These are phyloP conservation scores for Populus hybrid DNA, from an alignment of 441 rosid genomes.

Conservation along the genomic window DNA sequence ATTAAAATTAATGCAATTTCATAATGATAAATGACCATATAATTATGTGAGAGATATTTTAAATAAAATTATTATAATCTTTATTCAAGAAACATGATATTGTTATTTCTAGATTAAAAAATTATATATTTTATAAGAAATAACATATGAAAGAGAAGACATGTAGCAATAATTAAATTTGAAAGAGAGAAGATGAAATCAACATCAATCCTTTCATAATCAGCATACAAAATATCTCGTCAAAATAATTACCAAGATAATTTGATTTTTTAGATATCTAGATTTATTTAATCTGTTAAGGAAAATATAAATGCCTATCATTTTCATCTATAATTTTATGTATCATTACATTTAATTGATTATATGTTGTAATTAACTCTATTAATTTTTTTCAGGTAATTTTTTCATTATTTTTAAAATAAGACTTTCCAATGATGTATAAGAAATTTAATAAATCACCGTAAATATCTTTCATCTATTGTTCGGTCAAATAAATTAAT, in stretches of 20 bases:
- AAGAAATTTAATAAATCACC: not conserved
- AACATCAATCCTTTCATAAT: not conserved
- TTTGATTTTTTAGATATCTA: no score
- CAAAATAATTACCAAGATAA: not conserved
- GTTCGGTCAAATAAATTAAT: no score
- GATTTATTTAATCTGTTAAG: not conserved
- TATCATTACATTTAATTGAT: not conserved
- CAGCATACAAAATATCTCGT: not conserved
- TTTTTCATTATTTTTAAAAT: no score
- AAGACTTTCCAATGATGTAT: not conserved
- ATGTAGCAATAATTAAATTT: no score
- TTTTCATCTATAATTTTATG: no score
- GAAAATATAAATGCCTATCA: no score
- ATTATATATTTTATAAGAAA: not conserved
- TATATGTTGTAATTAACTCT: not conserved
- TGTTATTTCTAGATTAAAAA: not conserved
- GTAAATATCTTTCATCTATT: no score
- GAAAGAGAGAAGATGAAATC: not conserved
- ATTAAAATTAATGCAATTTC: not conserved
- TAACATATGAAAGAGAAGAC: not conserved
- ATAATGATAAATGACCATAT: not conserved
- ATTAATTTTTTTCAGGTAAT: no score
- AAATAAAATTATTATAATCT: not conserved
- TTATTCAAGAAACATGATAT: not conserved
- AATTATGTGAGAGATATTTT: not conserved